These are phyloP conservation scores for Suillus subluteus DNA, from an alignment of 768 basidiomycete genomes.

Conservation along the genomic window DNA sequence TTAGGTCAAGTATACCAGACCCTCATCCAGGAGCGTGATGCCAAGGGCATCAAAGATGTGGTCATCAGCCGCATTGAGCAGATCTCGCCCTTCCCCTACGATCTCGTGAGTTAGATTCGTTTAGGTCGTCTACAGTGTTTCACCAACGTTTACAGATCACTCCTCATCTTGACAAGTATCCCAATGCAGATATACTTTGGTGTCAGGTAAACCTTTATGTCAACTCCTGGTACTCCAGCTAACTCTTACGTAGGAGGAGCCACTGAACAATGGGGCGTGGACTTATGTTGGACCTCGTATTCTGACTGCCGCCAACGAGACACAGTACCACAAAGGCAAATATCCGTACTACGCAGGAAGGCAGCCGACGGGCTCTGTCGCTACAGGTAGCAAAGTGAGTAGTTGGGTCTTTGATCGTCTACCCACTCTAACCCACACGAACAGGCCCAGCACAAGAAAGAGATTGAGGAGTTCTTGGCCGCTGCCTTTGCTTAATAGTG, in stretches of 20 bases:
- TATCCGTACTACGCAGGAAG: conserved; percentile 92
- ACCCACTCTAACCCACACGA: conserved; percentile 22
- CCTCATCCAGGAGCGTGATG: conserved; percentile 88
- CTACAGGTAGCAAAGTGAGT: conserved; percentile 86
- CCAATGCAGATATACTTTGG: conserved; percentile 93
- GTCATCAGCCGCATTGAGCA: conserved; percentile 96
- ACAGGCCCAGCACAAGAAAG: conserved; percentile 85
- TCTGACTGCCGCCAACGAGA: conserved; percentile 90
- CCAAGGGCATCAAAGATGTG: conserved; percentile 87
- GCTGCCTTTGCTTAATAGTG: conserved; percentile 53
- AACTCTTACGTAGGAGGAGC: conserved; percentile 68
- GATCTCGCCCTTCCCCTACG: conserved; percentile 96
- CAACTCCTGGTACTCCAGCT: conserved; percentile 11
- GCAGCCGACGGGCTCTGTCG: conserved; percentile 88
- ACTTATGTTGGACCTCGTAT: conserved; percentile 93
- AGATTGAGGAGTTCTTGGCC: conserved; percentile 76
- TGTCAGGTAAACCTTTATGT: conserved; percentile 63
- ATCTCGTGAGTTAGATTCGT: conserved; percentile 59
- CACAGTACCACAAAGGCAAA: conserved; percentile 88
- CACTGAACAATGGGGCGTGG: conserved; percentile 97
- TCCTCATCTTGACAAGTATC: conserved; percentile 94
- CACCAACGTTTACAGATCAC: conserved; percentile 58
- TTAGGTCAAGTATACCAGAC: conserved; percentile 93
- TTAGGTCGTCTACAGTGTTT: not conserved
- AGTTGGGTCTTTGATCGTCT: conserved; percentile 4